phyloP scores from a whole-genome alignment of 2,329 filamentous ascomycete genomes.

The Penicillium sp. region DNA sequence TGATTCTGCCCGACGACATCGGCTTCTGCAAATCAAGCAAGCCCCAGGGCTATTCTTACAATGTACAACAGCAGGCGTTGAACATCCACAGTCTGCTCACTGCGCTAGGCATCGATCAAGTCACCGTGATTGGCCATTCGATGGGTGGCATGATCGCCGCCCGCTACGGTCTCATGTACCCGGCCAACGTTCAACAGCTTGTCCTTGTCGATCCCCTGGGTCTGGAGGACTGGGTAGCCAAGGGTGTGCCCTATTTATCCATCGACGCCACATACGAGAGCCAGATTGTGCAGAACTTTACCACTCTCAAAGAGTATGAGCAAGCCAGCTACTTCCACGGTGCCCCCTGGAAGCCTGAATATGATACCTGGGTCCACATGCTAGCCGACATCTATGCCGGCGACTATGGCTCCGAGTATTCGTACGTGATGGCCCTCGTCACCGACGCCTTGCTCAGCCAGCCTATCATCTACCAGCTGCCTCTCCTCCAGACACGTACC shows the following conservation, averaged over 20 bases:
- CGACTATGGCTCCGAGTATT: slow-evolving; percentile 10
- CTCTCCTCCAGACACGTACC: slow-evolving; percentile 12
- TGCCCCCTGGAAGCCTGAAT: slow-evolving; percentile 13
- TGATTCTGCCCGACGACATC: slow-evolving; percentile 17
- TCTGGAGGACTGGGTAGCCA: slow-evolving; percentile 15
- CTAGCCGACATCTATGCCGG: slow-evolving; percentile 14
- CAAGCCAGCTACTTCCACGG: slow-evolving; percentile 13
- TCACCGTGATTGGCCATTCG: slow-evolving; percentile 14
- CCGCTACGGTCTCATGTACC: slow-evolving; percentile 18
- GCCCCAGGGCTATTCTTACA: slow-evolving; percentile 16
- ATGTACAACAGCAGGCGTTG: slow-evolving; percentile 11
- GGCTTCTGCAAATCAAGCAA: slow-evolving; percentile 20
- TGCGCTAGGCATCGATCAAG: slow-evolving; percentile 9
- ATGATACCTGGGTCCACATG: slow-evolving; percentile 16
- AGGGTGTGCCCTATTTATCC: slow-evolving; percentile 11
- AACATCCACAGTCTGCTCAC: slow-evolving; percentile 16
- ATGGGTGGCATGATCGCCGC: slow-evolving; percentile 18
- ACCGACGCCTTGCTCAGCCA: slow-evolving; percentile 14
- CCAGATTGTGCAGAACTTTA: slow-evolving; percentile 12
- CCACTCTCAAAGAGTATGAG: slow-evolving; percentile 14
- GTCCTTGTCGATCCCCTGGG: slow-evolving; percentile 14
- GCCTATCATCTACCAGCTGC: slow-evolving; percentile 14
- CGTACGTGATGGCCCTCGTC: slow-evolving; percentile 16
- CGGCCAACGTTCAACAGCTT: slow-evolving; percentile 9
- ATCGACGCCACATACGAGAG: slow-evolving; percentile 9